Evolutionary conservation across 306 rosid genomes (phyloP).

Genomic region (Ammopiptanthus mongolicus): DNA sequence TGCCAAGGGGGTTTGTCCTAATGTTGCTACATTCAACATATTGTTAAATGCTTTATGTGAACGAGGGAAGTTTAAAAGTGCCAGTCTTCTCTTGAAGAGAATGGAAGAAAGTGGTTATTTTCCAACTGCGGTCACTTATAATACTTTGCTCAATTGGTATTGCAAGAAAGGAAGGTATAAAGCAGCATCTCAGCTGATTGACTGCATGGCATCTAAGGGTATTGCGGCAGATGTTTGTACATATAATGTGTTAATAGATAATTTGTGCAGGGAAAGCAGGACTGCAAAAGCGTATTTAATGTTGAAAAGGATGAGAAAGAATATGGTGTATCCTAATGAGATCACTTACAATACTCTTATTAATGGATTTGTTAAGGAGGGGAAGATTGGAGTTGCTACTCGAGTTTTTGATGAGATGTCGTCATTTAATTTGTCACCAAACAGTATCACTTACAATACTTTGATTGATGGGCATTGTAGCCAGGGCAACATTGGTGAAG

Average conservation of each 20-base stretch:
- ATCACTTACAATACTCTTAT: slow-evolving; percentile 66
- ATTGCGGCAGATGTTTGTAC: slow-evolving; percentile 62
- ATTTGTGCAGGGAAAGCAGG: slow-evolving; percentile 58
- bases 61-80: slow-evolving; percentile 60
- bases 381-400: slow-evolving; percentile 62
- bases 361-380: slow-evolving; percentile 73
- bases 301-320: slow-evolving; percentile 69
- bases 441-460: slow-evolving; percentile 51
- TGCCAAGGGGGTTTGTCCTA: slow-evolving; percentile 43
- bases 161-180: slow-evolving; percentile 65
- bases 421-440: slow-evolving; percentile 44
- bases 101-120: slow-evolving; percentile 59
- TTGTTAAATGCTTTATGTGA: slow-evolving; percentile 53
- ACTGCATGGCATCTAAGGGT: slow-evolving; percentile 67
- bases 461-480: slow-evolving; percentile 55
- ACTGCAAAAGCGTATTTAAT: slow-evolving; percentile 67
- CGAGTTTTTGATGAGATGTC: slow-evolving; percentile 62
- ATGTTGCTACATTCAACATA: slow-evolving; percentile 63
- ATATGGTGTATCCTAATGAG: slow-evolving; percentile 51
- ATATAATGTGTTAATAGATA: slow-evolving; percentile 63
- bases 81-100: slow-evolving; percentile 45
- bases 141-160: slow-evolving; percentile 73
- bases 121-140: slow-evolving; percentile 57
- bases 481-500: slow-evolving; percentile 40
- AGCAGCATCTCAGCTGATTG: slow-evolving; percentile 53